Evolutionary conservation across 805 yeast genomes (phyloP).

Genomic region (Starmerella geochares): DNA sequence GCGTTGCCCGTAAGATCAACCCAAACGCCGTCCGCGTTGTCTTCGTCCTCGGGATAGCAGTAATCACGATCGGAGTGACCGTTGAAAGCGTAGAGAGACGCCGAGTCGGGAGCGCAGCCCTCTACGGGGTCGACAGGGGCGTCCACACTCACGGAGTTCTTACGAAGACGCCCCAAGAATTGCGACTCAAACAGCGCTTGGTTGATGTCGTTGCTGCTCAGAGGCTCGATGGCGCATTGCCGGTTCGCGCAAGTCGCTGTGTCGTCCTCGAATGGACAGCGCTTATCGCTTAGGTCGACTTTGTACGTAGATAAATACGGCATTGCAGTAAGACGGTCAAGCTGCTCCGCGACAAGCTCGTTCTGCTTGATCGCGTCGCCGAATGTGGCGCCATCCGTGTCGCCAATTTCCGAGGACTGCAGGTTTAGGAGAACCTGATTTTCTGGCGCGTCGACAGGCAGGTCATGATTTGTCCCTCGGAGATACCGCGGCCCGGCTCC

Average conservation of each 20-base stretch:
- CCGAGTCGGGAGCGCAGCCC: slow-evolving; percentile 22
- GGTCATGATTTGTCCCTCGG: slow-evolving; percentile 8
- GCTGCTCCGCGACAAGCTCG: slow-evolving; percentile 41
- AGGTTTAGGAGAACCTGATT: slow-evolving; percentile 20
- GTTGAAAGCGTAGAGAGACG: slow-evolving; percentile 18
- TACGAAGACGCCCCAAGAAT: slow-evolving; percentile 46
- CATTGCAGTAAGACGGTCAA: slow-evolving; percentile 51
- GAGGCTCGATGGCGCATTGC: slow-evolving; percentile 80
- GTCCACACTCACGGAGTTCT: slow-evolving; percentile 29
- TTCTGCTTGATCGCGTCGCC: slow-evolving; percentile 46
- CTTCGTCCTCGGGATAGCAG: slow-evolving; percentile 38
- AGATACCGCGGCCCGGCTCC: slow-evolving; percentile 4
- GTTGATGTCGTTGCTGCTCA: slow-evolving; percentile 58
- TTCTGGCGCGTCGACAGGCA: slow-evolving; percentile 18
- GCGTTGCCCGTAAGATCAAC: slow-evolving; percentile 84
- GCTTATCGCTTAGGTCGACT: slow-evolving; percentile 53
- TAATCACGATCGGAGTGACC: slow-evolving; percentile 24
- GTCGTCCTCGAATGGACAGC: slow-evolving; percentile 79
- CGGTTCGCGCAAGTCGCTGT: slow-evolving; percentile 75
- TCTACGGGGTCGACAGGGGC: slow-evolving; percentile 24
- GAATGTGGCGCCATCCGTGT: slow-evolving; percentile 23
- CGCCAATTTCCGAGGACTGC: slow-evolving; percentile 14
- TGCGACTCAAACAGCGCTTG: slow-evolving; percentile 61
- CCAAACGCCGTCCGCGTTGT: slow-evolving; percentile 43
- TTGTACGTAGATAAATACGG: slow-evolving; percentile 84